Evolutionary conservation across 129 eudicot genomes (phyloP).

Genomic region (Flaveria sonorensis): DNA sequence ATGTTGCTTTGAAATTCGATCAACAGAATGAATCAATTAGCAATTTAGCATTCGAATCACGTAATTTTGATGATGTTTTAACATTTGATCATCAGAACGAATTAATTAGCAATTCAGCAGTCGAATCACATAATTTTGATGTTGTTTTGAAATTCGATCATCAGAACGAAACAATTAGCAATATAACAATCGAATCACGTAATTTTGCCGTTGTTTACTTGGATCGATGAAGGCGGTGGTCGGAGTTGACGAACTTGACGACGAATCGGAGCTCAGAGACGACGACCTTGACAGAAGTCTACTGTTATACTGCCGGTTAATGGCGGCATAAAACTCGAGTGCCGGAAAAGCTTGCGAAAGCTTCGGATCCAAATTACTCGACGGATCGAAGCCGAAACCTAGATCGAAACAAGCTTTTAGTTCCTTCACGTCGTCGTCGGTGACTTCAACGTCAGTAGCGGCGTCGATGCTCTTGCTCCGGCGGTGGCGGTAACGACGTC

Average conservation of each 20-base stretch:
- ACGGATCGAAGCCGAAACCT: conserved; percentile 68
- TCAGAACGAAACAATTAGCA: too few species aligned
- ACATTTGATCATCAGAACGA: too few species aligned
- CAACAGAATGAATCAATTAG: too few species aligned
- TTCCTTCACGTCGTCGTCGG: conserved; percentile 70
- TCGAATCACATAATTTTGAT: too few species aligned
- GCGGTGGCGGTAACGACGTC: conserved; percentile 27
- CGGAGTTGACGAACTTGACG: conserved; percentile 25
- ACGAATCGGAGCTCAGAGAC: conserved; percentile 37
- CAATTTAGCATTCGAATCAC: too few species aligned
- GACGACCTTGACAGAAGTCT: conserved; percentile 51
- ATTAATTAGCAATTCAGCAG: too few species aligned
- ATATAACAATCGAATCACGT: too few species aligned
- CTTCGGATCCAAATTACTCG: conserved; percentile 52
- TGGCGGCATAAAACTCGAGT: conserved; percentile 64
- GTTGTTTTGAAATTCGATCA: too few species aligned
- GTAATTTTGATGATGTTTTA: too few species aligned
- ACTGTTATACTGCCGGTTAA: conserved; percentile 44
- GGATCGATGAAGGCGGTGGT: conserved; percentile 38
- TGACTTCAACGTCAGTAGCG: conserved; percentile 9
- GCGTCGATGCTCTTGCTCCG: conserved; percentile 41
- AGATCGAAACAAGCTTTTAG: conserved; percentile 76
- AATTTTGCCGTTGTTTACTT: conserved; percentile 31
- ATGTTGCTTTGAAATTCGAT: too few species aligned
- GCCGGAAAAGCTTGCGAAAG: conserved; percentile 71